Conservation (phyloP, 2,329 filamentous ascomycete species). For the Cadophora luteo-olivacea region DNA sequence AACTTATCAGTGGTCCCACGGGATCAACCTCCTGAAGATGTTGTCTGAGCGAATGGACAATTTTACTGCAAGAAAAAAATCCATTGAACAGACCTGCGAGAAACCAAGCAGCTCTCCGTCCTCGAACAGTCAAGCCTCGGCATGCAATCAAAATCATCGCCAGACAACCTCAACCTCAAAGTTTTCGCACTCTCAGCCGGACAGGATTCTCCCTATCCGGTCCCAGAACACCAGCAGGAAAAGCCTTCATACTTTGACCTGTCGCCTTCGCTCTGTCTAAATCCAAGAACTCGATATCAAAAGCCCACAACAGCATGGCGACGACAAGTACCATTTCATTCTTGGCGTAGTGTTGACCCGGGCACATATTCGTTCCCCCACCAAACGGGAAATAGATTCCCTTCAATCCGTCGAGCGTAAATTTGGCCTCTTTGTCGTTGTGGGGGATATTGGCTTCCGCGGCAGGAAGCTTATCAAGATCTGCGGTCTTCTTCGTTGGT, state of each 20-base stretch:
- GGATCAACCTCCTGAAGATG: no score
- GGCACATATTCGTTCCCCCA: slow-evolving; percentile 10
- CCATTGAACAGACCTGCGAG: no score
- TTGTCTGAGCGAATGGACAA: no score
- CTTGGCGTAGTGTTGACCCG: slow-evolving; percentile 17
- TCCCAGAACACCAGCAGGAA: neutral
- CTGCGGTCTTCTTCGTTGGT: neutral
- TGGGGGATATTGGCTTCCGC: neutral
- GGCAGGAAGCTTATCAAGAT: neutral
- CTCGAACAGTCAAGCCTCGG: no score
- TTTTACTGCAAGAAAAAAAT: no score
- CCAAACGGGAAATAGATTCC: neutral
- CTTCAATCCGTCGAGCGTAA: neutral
- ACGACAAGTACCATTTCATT: slow-evolving; percentile 10
- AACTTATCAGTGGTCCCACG: no score
- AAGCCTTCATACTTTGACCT: slow-evolving; percentile 8
- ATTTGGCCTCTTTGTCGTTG: neutral
- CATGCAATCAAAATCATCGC: no score
- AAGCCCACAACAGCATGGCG: slow-evolving; percentile 3
- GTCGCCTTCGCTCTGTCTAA: neutral
- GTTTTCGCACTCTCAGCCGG: neutral
- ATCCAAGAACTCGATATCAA: slow-evolving; percentile 20
- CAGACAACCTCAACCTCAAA: neutral
- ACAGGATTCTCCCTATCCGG: slow-evolving; percentile 5
- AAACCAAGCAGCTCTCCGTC: no score